A percentile compares a stretch with the other conserved stretches of the same genome.
These are phyloP conservation scores for Coemansia sp. DNA, from an alignment of 192 early-diverging fungal genomes.

Conservation along the genomic window DNA sequence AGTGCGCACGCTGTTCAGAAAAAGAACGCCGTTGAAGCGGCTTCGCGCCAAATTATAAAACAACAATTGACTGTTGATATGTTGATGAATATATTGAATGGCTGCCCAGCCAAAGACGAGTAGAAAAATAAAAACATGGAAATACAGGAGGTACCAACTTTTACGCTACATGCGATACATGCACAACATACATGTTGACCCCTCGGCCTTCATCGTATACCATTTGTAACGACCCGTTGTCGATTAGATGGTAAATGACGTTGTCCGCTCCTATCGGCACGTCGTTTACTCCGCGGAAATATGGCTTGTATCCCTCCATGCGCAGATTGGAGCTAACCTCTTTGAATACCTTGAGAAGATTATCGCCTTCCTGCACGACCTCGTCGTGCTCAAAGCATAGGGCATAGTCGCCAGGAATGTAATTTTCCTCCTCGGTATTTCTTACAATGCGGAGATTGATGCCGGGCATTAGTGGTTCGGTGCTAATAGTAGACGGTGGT, in stretches of 20 bases:
- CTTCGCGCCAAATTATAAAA: slow-evolving; percentile 50
- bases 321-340: neutral
- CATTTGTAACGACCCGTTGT: neutral
- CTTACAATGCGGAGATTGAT: neutral
- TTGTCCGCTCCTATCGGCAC: neutral
- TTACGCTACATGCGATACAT: neutral
- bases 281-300: neutral
- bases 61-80: no score
- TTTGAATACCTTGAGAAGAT: neutral
- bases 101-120: no score
- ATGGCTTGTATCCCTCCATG: neutral
- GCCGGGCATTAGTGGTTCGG: neutral
- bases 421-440: neutral
- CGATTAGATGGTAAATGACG: neutral
- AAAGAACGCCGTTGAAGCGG: slow-evolving; percentile 52
- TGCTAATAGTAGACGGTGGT: neutral
- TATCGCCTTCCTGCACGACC: neutral
- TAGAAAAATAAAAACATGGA: no score
- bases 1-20: slow-evolving; percentile 49
- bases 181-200: neutral
- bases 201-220: neutral
- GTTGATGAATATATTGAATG: no score
- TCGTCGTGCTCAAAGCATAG: neutral
- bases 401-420: neutral
- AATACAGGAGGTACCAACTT: no score